Percentiles rank a stretch among this genome's conserved stretches.
Conservation (phyloP, 2,329 filamentous ascomycete species). For the Colletotrichum musae region DNA sequence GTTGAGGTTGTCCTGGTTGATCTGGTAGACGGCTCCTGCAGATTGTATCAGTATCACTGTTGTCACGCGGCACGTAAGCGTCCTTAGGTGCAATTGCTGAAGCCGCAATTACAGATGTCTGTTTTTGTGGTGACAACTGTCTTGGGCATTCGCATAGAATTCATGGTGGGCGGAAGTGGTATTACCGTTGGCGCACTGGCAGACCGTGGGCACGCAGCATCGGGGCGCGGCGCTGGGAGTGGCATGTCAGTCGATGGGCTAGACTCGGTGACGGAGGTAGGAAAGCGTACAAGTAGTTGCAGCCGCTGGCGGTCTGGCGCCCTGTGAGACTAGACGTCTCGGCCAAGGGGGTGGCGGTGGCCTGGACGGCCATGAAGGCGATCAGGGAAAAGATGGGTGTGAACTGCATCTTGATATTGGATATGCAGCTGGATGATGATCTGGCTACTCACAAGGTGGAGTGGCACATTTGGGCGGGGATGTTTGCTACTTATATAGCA, state of each 20-base stretch:
- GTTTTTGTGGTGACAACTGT: neutral
- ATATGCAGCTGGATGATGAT: neutral
- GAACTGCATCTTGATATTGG: neutral
- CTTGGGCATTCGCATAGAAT: too few relatives aligned
- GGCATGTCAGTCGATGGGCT: neutral
- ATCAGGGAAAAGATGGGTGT: neutral
- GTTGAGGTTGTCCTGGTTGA: neutral
- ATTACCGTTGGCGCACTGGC: neutral
- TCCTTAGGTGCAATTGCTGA: too few relatives aligned
- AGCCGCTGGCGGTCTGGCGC: neutral
- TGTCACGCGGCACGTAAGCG: too few relatives aligned
- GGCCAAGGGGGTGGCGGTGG: neutral
- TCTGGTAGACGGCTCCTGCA: neutral
- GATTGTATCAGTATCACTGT: neutral
- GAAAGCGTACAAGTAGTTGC: neutral
- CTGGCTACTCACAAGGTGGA: neutral
- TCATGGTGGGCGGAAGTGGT: neutral
- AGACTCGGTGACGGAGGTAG: too few relatives aligned
- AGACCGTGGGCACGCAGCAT: neutral
- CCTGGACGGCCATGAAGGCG: neutral
- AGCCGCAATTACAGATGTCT: too few relatives aligned
- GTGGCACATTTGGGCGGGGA: neutral
- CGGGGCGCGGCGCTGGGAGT: neutral
- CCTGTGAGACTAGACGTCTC: neutral
- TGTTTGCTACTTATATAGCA: neutral